Evolutionary conservation across 2,329 filamentous ascomycete species (phyloP).

Genomic region (Xylariaceae sp.): DNA sequence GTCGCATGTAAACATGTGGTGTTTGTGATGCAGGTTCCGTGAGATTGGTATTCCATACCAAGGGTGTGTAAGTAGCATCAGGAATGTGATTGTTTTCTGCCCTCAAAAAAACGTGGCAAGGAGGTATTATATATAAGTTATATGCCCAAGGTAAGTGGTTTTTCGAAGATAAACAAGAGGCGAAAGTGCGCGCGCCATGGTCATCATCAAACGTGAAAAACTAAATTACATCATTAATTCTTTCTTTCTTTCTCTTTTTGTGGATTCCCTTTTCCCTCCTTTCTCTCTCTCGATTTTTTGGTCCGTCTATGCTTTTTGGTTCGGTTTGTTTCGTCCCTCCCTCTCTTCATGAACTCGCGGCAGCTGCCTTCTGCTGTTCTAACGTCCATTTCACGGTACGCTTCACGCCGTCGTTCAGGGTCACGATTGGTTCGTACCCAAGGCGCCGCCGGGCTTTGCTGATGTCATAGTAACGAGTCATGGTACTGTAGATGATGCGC

Average conservation of each 20-base stretch:
- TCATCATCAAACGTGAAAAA: constrained; percentile 13
- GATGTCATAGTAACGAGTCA: constrained; percentile 75
- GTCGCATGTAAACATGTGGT: not conserved
- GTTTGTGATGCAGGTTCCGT: constrained; percentile 5
- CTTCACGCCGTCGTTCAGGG: constrained; percentile 58
- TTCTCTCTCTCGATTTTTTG: not conserved
- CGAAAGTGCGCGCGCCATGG: constrained; percentile 1
- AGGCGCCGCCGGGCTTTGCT: constrained; percentile 66
- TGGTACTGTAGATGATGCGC: constrained; percentile 61
- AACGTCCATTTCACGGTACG: constrained; percentile 51
- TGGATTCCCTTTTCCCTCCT: not conserved
- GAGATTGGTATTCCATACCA: constrained; percentile 4
- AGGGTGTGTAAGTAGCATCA: not conserved
- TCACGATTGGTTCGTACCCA: constrained; percentile 63
- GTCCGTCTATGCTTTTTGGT: not conserved
- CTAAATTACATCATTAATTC: constrained; percentile 2
- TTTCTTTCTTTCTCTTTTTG: not conserved
- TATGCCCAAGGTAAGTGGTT: not conserved
- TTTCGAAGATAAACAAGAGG: not conserved
- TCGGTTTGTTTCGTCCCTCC: not conserved
- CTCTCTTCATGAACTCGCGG: constrained; percentile 14
- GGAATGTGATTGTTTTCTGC: not conserved
- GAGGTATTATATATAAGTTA: not conserved
- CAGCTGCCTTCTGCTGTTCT: constrained; percentile 45
- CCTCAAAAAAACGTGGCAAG: constrained; percentile 3